Percentiles rank a stretch among this genome's conserved stretches.
Conservation (phyloP, 805 yeast genomes). For the Teunomyces aglyptinius region DNA sequence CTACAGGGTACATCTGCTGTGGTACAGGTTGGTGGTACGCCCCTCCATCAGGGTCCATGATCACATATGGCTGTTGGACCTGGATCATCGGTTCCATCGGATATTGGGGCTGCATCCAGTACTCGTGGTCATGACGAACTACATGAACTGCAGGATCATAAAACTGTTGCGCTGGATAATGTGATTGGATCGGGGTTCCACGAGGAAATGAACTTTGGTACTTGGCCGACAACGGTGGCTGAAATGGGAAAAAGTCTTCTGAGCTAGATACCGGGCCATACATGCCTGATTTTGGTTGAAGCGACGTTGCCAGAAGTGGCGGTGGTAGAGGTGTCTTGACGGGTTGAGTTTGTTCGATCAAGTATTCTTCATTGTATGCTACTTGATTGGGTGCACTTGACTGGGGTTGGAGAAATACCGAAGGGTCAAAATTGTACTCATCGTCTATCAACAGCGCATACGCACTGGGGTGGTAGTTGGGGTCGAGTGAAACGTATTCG, state of each 20-base stretch:
- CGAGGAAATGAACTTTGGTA: conserved; percentile 19
- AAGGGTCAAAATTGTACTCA: conserved; percentile 21
- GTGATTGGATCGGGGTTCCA: conserved; percentile 7
- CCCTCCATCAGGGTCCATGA: conserved; percentile 12
- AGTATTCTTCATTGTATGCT: conserved; percentile 44
- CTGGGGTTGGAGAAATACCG: conserved; percentile 16
- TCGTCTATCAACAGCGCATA: conserved; percentile 12
- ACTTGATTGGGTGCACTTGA: conserved; percentile 24
- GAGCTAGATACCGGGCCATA: conserved; percentile 11
- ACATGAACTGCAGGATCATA: conserved; percentile 8
- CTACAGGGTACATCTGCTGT: conserved; percentile 4
- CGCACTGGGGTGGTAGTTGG: conserved; percentile 14
- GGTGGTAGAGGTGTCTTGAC: conserved; percentile 30
- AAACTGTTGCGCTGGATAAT: conserved; percentile 7
- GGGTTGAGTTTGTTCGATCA: conserved; percentile 52
- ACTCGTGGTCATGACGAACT: conserved; percentile 16
- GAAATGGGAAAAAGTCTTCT: conserved; percentile 21
- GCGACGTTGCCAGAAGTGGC: conserved; percentile 1
- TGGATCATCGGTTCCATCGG: conserved; percentile 10
- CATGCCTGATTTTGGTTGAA: conserved; percentile 11
- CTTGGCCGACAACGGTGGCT: conserved; percentile 24
- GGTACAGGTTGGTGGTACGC: neutral
- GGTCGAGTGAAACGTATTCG: conserved; percentile 25
- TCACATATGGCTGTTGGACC: conserved; percentile 16
- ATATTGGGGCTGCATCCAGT: conserved; percentile 12